Evolutionary conservation across 2,329 filamentous ascomycete genomes (phyloP).

Genomic region (Scorias spongiosa): DNA sequence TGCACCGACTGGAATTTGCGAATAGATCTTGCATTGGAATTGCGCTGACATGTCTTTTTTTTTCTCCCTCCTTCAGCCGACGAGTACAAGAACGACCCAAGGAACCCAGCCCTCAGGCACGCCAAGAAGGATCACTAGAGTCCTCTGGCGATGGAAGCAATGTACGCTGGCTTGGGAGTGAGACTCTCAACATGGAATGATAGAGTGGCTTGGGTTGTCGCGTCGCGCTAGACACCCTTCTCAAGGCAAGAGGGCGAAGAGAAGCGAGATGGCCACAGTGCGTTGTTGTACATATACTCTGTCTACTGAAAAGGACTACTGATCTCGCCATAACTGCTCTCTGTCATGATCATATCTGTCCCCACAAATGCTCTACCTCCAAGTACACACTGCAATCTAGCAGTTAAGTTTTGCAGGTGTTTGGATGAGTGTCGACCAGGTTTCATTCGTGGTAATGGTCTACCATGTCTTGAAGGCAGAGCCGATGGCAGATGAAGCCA

Average conservation of each 20-base stretch:
- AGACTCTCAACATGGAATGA: background rate
- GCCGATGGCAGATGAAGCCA: no score
- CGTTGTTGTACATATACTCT: constrained; percentile 4
- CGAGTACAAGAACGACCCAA: constrained; percentile 93
- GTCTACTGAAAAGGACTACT: constrained; percentile 2
- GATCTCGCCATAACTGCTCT: no score
- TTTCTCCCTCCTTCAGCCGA: constrained; percentile 43
- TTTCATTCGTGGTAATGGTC: no score
- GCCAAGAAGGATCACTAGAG: constrained; percentile 15
- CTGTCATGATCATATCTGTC: no score
- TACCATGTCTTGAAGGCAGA: no score
- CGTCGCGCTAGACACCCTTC: background rate
- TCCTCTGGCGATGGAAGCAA: background rate
- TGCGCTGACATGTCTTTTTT: background rate
- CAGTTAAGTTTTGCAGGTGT: no score
- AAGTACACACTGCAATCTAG: no score
- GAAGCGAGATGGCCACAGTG: background rate
- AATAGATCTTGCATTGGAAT: no score
- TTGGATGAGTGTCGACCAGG: no score
- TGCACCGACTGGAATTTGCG: no score
- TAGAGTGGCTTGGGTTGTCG: background rate
- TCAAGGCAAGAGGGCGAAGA: no score
- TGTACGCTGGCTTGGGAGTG: background rate
- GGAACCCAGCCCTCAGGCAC: constrained; percentile 50
- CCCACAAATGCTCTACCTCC: no score